Evolutionary conservation across 768 basidiomycete genomes (phyloP).

Genomic region (Collybiopsis luxurians): DNA sequence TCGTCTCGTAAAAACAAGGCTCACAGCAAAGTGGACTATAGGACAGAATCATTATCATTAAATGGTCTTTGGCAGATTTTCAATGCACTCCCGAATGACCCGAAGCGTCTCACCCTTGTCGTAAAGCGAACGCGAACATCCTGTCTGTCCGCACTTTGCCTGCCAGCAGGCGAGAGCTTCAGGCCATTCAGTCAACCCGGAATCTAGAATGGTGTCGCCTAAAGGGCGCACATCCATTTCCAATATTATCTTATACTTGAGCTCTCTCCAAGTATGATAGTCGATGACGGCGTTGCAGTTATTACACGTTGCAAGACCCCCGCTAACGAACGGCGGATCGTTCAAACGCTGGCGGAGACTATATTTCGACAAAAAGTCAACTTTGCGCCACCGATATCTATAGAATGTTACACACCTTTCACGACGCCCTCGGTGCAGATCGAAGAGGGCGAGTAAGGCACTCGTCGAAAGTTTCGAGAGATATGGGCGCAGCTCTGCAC

Average conservation of each 20-base stretch:
- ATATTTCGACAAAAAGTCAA: no score
- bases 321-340: slow-evolving; percentile 55
- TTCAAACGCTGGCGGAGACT: slow-evolving; percentile 47
- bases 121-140: slow-evolving; percentile 51
- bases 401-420: slow-evolving; percentile 31
- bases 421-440: slow-evolving; percentile 51
- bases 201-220: slow-evolving; percentile 53
- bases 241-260: slow-evolving; percentile 52
- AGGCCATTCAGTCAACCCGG: slow-evolving; percentile 51
- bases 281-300: slow-evolving; percentile 47
- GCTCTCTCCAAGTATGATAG: slow-evolving; percentile 63
- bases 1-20: neutral
- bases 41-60: slow-evolving; percentile 13
- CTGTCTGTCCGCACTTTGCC: slow-evolving; percentile 44
- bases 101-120: slow-evolving; percentile 53
- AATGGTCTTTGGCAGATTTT: slow-evolving; percentile 38
- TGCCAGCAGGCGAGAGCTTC: slow-evolving; percentile 63
- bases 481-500: slow-evolving; percentile 38
- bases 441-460: slow-evolving; percentile 52
- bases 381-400: neutral
- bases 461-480: slow-evolving; percentile 46
- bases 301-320: slow-evolving; percentile 44
- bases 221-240: slow-evolving; percentile 60
- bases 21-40: neutral
- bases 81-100: slow-evolving; percentile 52